Evolutionary conservation across 2,329 filamentous ascomycete genomes (phyloP).

Genomic region (Penicillium sp.): DNA sequence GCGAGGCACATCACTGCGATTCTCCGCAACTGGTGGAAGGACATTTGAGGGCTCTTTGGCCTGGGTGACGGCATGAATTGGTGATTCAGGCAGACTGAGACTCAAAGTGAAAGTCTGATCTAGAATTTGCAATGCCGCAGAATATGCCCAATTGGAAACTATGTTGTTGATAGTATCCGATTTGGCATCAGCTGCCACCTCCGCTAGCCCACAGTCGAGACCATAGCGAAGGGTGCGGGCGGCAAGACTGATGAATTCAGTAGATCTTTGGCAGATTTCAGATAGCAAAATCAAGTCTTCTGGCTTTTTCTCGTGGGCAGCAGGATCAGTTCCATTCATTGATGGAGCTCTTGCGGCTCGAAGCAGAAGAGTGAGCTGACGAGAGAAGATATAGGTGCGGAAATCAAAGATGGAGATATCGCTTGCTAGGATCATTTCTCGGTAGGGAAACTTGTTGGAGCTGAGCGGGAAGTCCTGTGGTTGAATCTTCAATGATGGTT

Average conservation of each 20-base stretch:
- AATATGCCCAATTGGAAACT: conserved; percentile 53
- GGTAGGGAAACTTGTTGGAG: conserved; percentile 75
- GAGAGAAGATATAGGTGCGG: conserved; percentile 86
- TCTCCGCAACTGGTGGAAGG: conserved; percentile 23
- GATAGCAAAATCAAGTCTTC: conserved; percentile 82
- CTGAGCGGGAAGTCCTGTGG: conserved; percentile 46
- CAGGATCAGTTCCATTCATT: conserved; percentile 41
- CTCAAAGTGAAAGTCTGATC: conserved; percentile 42
- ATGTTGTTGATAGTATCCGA: conserved; percentile 49
- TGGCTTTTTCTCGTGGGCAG: conserved; percentile 59
- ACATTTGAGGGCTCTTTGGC: conserved; percentile 26
- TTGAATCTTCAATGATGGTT: conserved; percentile 33
- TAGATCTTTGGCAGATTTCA: conserved; percentile 80
- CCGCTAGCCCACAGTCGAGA: conserved; percentile 65
- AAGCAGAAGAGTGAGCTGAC: conserved; percentile 81
- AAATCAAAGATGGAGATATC: conserved; percentile 98
- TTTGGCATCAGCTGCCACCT: conserved; percentile 40
- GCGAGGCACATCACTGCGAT: conserved; percentile 37
- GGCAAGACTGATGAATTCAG: conserved; percentile 81
- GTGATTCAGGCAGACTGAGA: conserved; percentile 42
- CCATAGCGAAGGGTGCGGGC: conserved; percentile 81
- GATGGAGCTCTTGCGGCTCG: conserved; percentile 71
- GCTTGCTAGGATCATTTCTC: conserved; percentile 89
- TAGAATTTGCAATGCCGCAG: conserved; percentile 49
- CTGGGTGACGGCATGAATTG: conserved; percentile 36